These are phyloP conservation scores for Apiospora hydei DNA, from an alignment of 2,329 filamentous ascomycete species.

Conservation along the genomic window DNA sequence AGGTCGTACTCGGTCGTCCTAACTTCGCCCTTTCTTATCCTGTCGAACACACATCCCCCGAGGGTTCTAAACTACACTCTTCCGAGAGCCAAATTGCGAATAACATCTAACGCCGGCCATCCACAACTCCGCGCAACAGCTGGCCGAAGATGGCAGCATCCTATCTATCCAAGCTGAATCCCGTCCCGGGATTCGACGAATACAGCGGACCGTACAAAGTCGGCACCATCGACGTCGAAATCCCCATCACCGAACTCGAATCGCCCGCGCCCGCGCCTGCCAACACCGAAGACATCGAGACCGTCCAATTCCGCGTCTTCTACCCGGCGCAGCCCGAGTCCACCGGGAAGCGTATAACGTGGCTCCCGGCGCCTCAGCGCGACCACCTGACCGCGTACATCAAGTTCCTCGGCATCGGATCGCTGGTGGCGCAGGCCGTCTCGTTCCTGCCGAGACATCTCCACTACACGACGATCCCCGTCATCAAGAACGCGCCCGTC, in stretches of 20 bases:
- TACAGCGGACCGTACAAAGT: slow-evolving; percentile 82
- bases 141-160: slow-evolving; percentile 47
- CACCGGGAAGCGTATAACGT: slow-evolving; percentile 68
- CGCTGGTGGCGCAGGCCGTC: slow-evolving; percentile 63
- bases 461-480: slow-evolving; percentile 76
- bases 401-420: slow-evolving; percentile 73
- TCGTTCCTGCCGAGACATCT: slow-evolving; percentile 76
- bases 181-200: slow-evolving; percentile 74
- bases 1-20: background rate
- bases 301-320: slow-evolving; percentile 82
- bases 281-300: slow-evolving; percentile 66
- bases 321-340: slow-evolving; percentile 71
- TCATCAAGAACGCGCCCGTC: slow-evolving; percentile 73
- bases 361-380: slow-evolving; percentile 80
- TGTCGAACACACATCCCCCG: background rate
- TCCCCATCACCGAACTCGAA: slow-evolving; percentile 68
- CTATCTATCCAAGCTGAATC: slow-evolving; percentile 65
- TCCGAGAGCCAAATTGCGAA: background rate
- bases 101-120: background rate
- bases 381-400: slow-evolving; percentile 79
- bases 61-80: background rate
- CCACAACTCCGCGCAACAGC: background rate
- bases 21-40: too few species aligned
- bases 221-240: slow-evolving; percentile 81
- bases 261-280: slow-evolving; percentile 61